phyloP scores from a whole-genome alignment of 441 rosid species.

The Erodium moschatum region DNA sequence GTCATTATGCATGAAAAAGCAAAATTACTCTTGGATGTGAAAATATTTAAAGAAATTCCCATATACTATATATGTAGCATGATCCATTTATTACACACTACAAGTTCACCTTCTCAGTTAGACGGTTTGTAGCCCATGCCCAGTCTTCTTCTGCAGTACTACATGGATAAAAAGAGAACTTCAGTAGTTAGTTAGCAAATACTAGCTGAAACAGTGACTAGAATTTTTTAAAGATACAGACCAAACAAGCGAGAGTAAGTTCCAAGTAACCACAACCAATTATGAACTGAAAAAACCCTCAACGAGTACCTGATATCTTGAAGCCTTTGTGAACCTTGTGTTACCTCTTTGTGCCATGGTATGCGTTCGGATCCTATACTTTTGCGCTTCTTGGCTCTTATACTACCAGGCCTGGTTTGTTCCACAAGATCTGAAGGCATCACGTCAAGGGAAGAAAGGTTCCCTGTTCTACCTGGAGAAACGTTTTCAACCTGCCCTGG shows the following conservation, averaged over 20 bases:
- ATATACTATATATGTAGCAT: neutral
- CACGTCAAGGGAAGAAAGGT: conserved; percentile 29
- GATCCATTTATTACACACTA: conserved; percentile 3
- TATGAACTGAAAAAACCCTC: neutral
- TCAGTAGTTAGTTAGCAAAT: conserved; percentile 1
- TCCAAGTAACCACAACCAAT: neutral
- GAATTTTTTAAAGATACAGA: neutral
- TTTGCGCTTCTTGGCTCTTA: conserved; percentile 55
- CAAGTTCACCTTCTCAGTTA: conserved; percentile 61
- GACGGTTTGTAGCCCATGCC: conserved; percentile 57
- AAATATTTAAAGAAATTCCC: neutral
- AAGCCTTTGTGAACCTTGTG: conserved; percentile 30
- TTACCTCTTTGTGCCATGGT: conserved; percentile 64
- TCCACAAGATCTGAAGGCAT: conserved; percentile 29
- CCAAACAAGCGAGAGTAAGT: neutral
- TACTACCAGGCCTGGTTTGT: conserved; percentile 21
- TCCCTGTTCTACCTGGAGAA: conserved; percentile 28
- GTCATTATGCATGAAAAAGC: conserved; percentile 21
- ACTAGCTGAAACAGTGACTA: neutral
- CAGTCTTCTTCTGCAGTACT: conserved; percentile 65
- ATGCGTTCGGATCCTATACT: conserved; percentile 27
- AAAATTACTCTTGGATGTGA: conserved; percentile 10
- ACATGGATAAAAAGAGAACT: conserved; percentile 20
- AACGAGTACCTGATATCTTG: conserved; percentile 46
- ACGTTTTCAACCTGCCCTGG: conserved; percentile 24